Base-by-base conservation (phyloP, 306 rosid species). In the Trichosanthes truncata region DNA sequence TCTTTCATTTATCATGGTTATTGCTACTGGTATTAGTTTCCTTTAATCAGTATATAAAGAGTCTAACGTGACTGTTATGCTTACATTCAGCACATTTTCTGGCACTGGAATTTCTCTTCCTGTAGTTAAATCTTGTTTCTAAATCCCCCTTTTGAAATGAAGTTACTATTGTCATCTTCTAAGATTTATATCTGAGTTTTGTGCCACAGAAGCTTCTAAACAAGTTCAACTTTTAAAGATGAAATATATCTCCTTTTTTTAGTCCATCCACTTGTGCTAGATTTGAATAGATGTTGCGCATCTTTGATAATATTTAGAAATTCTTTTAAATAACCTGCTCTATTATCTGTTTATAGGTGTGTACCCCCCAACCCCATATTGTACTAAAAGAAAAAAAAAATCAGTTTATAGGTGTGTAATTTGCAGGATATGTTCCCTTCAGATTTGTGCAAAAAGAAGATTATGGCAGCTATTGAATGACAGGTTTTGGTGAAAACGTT, bases 341-440 rank as follows among this genome's bases (percentile, higher is more conserved):
- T 75, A 35, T 84, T 84, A 69, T 86, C 77, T 36, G 66, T 80
- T 86, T 78, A 40, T 63, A 80, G 63, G 79, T 76, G 78, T 73
- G 81, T 55, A 55, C n/a, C n/a, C n/a, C n/a, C n/a, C n/a, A n/a
- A n/a, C n/a, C n/a, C n/a, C n/a, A n/a, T n/a, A n/a, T n/a, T n/a
- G n/a, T n/a, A n/a, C n/a, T n/a, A n/a, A n/a, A n/a, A n/a, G n/a
- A n/a, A n/a, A n/a, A n/a, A n/a, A n/a, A n/a, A n/a, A n/a, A n/a
- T n/a, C n/a, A n/a, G n/a, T n/a, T n/a, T n/a, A n/a, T n/a, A n/a
- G 63, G 80, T 76, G 78, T 74, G 81, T 56, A 55, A 82, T 88
- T 81, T 90, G 90, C 89, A 90, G 90, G 90, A 51, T 35, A 57
- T 66, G 71, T 63, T 63, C 56, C 62, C 23, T 62, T 60, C 84